These are phyloP conservation scores for Xylaria scruposa DNA, from an alignment of 495 filamentous ascomycete genomes.

Conservation along the genomic window DNA sequence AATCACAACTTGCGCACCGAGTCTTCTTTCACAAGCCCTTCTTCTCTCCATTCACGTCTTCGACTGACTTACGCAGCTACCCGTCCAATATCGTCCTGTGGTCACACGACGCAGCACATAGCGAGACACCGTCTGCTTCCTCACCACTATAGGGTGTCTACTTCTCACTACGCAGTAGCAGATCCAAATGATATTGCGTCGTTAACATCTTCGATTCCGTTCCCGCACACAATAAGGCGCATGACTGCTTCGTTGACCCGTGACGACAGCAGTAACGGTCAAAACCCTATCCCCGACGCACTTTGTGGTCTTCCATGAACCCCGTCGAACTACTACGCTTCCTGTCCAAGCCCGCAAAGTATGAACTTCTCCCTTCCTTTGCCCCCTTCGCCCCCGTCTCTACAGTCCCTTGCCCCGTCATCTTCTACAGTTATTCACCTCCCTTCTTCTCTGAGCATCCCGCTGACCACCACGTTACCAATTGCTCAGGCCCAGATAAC, in stretches of 20 bases:
- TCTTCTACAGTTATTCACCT: too few species aligned
- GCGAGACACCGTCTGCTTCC: background rate
- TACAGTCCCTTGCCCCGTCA: too few species aligned
- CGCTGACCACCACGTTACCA: constrained; percentile 13
- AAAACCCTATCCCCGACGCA: constrained; percentile 10
- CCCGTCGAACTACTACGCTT: constrained; percentile 91
- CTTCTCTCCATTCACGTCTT: background rate
- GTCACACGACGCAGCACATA: constrained; percentile 12
- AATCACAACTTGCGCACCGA: constrained; percentile 3
- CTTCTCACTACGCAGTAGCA: background rate
- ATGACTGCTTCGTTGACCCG: constrained; percentile 21
- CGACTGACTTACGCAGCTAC: background rate
- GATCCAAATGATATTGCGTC: background rate
- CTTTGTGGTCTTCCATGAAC: constrained; percentile 72
- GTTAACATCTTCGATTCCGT: background rate
- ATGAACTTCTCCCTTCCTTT: constrained; percentile 24
- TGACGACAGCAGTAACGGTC: constrained; percentile 25
- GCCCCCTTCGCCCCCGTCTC: background rate
- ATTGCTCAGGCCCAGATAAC: constrained; percentile 86
- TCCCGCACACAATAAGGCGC: constrained; percentile 1
- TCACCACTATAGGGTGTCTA: background rate
- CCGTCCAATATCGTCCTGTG: background rate
- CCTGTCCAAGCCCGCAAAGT: constrained; percentile 97
- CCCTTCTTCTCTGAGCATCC: background rate
- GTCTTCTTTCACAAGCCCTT: background rate